Conservation (phyloP, 176 grass and related monocot species). For the Triticum dicoccoides region DNA sequence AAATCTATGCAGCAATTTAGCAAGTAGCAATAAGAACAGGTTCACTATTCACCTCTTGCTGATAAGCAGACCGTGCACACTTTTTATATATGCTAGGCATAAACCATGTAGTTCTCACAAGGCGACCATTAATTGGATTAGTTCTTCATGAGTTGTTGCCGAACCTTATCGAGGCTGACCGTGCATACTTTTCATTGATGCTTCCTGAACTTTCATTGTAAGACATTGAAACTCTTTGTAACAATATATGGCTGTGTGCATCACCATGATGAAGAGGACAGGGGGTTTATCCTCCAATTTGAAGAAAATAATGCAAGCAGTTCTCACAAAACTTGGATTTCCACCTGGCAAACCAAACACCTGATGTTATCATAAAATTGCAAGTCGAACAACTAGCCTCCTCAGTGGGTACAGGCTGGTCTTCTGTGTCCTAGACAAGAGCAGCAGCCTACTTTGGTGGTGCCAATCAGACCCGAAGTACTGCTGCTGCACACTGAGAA, state of each 20-base stretch:
- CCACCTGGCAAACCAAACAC: constrained; percentile 22
- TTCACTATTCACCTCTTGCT: constrained; percentile 17
- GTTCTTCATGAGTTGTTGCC: neutral
- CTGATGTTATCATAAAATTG: constrained; percentile 30
- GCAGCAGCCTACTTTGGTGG: constrained; percentile 29
- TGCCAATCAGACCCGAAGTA: constrained; percentile 42
- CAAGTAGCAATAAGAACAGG: neutral
- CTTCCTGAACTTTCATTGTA: neutral
- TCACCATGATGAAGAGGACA: too few species aligned
- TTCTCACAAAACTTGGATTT: constrained; percentile 12
- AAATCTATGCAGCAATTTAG: constrained; percentile 23
- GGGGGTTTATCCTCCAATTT: too few species aligned
- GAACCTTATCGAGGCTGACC: neutral
- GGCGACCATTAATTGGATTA: neutral
- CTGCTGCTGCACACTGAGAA: constrained; percentile 39
- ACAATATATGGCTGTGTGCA: too few species aligned
- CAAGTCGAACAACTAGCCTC: constrained; percentile 42
- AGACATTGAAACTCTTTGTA: neutral
- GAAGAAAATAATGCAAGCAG: neutral
- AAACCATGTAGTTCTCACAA: constrained; percentile 7
- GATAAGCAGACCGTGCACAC: neutral
- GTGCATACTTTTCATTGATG: neutral
- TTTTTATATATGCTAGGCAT: constrained; percentile 2
- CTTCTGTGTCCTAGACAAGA: constrained; percentile 40
- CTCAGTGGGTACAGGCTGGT: constrained; percentile 37